A percentile compares a stretch with the other conserved stretches of the same genome.
phyloP scores from a whole-genome alignment of 2,329 filamentous ascomycete genomes.

The Fusarium fujikuroi region DNA sequence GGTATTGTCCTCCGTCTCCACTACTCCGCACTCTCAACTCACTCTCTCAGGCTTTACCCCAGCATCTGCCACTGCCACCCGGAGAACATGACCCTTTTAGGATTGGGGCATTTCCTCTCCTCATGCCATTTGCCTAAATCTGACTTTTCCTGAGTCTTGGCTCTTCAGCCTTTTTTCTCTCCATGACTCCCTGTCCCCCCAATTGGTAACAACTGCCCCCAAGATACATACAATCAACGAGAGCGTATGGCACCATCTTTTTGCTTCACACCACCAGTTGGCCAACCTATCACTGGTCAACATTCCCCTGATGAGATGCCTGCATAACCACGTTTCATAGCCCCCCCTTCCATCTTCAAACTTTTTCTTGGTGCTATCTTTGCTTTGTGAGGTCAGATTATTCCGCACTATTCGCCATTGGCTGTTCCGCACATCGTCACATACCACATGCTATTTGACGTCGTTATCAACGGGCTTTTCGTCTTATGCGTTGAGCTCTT shows the following conservation, averaged over 20 bases:
- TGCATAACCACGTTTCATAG: slow-evolving; percentile 38
- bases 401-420: slow-evolving; percentile 27
- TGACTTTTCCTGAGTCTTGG: slow-evolving; percentile 17
- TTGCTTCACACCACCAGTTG: slow-evolving; percentile 3
- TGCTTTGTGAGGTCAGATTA: not conserved
- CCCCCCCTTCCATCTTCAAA: slow-evolving; percentile 21
- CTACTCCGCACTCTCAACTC: slow-evolving; percentile 40
- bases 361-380: not conserved
- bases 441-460: not conserved
- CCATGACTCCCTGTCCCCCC: not conserved
- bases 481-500: slow-evolving; percentile 12
- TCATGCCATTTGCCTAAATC: not conserved
- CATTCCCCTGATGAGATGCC: slow-evolving; percentile 22
- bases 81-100: slow-evolving; percentile 7
- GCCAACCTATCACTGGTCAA: slow-evolving; percentile 14
- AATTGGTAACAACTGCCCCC: not conserved
- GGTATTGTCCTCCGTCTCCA: slow-evolving; percentile 24
- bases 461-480: not conserved
- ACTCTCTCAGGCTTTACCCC: slow-evolving; percentile 2
- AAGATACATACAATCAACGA: not conserved
- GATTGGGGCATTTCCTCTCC: not conserved
- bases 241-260: slow-evolving; percentile 17
- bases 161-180: not conserved
- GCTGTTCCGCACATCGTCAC: slow-evolving; percentile 21
- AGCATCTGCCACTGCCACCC: not conserved